These are phyloP conservation scores for Spongiforma sp. DNA, from an alignment of 1,284 basidiomycete species.

Conservation along the genomic window DNA sequence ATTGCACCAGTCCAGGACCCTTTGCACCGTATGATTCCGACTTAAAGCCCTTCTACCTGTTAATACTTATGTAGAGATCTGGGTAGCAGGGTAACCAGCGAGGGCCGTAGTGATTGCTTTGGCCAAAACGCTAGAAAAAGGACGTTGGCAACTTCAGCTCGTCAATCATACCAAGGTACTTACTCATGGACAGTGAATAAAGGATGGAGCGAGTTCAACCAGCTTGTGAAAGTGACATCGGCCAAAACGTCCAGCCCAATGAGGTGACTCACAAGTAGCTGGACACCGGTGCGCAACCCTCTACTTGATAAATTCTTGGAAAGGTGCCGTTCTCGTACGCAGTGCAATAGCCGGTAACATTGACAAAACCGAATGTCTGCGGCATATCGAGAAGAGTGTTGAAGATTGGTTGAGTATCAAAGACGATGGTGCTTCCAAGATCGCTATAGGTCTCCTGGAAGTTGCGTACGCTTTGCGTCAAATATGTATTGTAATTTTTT, in stretches of 20 bases:
- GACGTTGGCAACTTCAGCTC: neutral
- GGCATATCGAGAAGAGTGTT: slow-evolving; percentile 61
- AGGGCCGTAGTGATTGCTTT: slow-evolving; percentile 50
- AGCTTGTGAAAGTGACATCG: slow-evolving; percentile 38
- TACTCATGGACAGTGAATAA: slow-evolving; percentile 60
- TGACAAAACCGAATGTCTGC: no score
- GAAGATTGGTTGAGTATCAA: no score
- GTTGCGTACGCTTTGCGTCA: slow-evolving; percentile 43
- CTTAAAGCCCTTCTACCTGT: neutral
- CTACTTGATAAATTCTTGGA: slow-evolving; percentile 52
- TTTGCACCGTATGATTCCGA: no score
- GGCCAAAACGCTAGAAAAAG: slow-evolving; percentile 45
- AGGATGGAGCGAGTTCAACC: slow-evolving; percentile 60
- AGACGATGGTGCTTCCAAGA: slow-evolving; percentile 50
- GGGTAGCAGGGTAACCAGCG: slow-evolving; percentile 30
- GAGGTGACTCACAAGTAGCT: slow-evolving; percentile 60
- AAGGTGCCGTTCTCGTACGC: slow-evolving; percentile 65
- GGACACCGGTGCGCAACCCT: slow-evolving; percentile 64
- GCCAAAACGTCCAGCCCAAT: neutral
- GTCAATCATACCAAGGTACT: slow-evolving; percentile 17
- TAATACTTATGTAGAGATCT: slow-evolving; percentile 11
- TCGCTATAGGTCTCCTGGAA: slow-evolving; percentile 46
- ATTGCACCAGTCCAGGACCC: no score
- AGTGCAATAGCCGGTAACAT: slow-evolving; percentile 61
- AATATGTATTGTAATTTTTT: slow-evolving; percentile 56